Conservation (phyloP, 129 eudicot genomes). For the Flaveria sonorensis region DNA sequence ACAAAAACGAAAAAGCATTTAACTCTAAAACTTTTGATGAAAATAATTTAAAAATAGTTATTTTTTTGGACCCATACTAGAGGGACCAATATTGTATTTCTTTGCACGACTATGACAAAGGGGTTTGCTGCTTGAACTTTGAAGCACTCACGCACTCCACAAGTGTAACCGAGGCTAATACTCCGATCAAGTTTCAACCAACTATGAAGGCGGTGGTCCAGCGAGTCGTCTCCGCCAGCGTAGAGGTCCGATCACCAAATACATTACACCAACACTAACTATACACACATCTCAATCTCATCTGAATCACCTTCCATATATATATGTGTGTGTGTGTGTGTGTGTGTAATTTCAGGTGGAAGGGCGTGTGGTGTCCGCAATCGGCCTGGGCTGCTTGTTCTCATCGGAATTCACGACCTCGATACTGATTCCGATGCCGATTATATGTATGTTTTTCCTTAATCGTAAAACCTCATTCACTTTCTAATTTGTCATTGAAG, state of each 20-base stretch:
- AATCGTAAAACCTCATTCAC: background rate
- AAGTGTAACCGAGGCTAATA: too few relatives aligned
- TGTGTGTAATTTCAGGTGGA: slow-evolving; percentile 62
- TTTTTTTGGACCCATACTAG: too few relatives aligned
- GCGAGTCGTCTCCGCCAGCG: slow-evolving; percentile 88
- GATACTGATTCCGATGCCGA: slow-evolving; percentile 80
- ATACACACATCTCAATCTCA: too few relatives aligned
- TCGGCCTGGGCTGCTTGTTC: slow-evolving; percentile 91
- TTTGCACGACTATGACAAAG: too few relatives aligned
- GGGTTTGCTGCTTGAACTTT: too few relatives aligned
- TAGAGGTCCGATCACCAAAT: slow-evolving; percentile 49
- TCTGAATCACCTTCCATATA: background rate
- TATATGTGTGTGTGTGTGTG: background rate
- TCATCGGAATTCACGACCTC: slow-evolving; percentile 78
- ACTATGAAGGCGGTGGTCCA: slow-evolving; percentile 86
- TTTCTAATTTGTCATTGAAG: background rate
- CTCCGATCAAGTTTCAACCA: slow-evolving; percentile 24
- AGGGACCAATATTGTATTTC: too few relatives aligned
- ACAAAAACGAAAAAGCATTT: too few relatives aligned
- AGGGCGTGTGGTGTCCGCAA: slow-evolving; percentile 73
- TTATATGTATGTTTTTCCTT: slow-evolving; percentile 50
- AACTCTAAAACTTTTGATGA: too few relatives aligned
- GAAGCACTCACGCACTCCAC: too few relatives aligned
- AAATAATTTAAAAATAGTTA: too few relatives aligned
- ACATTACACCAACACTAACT: background rate